Evolutionary conservation across 2,329 filamentous ascomycete genomes (phyloP), one percentile per base, ranked within the genome.

Genomic region (Ophiostoma tasmaniense): DNA sequence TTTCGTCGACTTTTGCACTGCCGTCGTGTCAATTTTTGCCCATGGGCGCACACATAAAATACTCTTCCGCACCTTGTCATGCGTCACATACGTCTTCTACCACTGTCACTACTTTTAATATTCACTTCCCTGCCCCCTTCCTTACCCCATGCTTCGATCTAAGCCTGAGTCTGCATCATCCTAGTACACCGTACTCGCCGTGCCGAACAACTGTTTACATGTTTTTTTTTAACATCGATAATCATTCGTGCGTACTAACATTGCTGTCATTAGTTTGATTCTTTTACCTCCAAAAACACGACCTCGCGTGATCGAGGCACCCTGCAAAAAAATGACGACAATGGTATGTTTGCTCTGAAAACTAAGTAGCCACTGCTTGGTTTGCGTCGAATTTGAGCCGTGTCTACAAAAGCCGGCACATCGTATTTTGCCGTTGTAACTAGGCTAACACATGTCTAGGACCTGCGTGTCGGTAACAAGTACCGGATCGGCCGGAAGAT

Each of bases 401-500:
- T 17, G 17, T 42, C 11, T 17, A 14, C 13, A 42, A 42, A 42
- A 17, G 25, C n/a, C n/a, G n/a, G n/a, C n/a, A n/a, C n/a, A n/a
- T n/a, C n/a, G n/a, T n/a, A n/a, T n/a, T n/a, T n/a, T n/a, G n/a
- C n/a, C n/a, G n/a, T n/a, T n/a, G n/a, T n/a, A n/a, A 55, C 50
- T 22, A 25, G n/a, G n/a, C n/a, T n/a, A n/a, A n/a, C n/a, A 22
- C 50, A 28, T 13, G 14, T 33, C 6, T 20, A 98, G 94, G 95
- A 99, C 88, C 89, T 99, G 77, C 93, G 95, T 78, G 95, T 99
- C 82, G 95, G 95, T 81, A 98, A 98, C 81, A 98, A 99, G 79
- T 99, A 99, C 88, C 93, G 95, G 76, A 98, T 99, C 81, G 95
- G 95, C 80, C 92, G 95, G 76, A 99, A 99, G 87, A 99, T 99